Evolutionary conservation across 2,329 filamentous ascomycete species (phyloP).

Genomic region (Calonectria henricotiae): DNA sequence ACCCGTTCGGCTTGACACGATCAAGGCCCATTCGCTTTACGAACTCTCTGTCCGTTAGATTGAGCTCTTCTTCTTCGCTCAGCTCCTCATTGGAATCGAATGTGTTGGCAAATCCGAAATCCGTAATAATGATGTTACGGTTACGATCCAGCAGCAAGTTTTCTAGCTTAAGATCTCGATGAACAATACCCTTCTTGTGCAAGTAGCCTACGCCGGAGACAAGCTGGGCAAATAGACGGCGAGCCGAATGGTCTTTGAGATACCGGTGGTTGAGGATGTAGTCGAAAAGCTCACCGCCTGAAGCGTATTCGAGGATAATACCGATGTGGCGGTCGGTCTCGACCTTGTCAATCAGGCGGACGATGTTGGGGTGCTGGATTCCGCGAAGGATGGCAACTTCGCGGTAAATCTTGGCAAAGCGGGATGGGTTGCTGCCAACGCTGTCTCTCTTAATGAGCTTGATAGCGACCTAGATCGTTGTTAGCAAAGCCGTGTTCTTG

Average conservation of each 20-base stretch:
- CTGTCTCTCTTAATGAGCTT: slow-evolving; percentile 96
- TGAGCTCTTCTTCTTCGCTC: slow-evolving; percentile 90
- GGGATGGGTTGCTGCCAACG: slow-evolving; percentile 88
- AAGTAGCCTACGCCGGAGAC: slow-evolving; percentile 97
- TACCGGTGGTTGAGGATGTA: slow-evolving; percentile 98
- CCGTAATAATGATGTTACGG: slow-evolving; percentile 99
- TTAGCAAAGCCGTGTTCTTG: slow-evolving; percentile 35
- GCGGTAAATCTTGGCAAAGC: slow-evolving; percentile 96
- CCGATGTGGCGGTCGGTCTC: slow-evolving; percentile 98
- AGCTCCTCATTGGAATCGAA: slow-evolving; percentile 93
- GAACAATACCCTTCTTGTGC: slow-evolving; percentile 98
- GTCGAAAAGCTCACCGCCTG: slow-evolving; percentile 97
- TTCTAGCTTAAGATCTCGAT: slow-evolving; percentile 96
- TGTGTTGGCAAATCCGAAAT: slow-evolving; percentile 99
- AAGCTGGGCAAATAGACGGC: slow-evolving; percentile 93
- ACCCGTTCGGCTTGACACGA: slow-evolving; percentile 80
- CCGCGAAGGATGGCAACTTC: slow-evolving; percentile 93
- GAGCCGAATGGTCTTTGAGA: slow-evolving; percentile 92
- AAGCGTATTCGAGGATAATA: slow-evolving; percentile 98
- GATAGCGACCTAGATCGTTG: slow-evolving; percentile 82
- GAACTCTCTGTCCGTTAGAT: slow-evolving; percentile 88
- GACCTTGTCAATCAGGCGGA: slow-evolving; percentile 97
- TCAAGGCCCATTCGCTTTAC: slow-evolving; percentile 91
- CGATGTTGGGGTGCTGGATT: slow-evolving; percentile 96
- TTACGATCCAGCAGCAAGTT: slow-evolving; percentile 96